Evolutionary conservation across 345 rosid species (phyloP).

Genomic region (Aurinia saxatilis): DNA sequence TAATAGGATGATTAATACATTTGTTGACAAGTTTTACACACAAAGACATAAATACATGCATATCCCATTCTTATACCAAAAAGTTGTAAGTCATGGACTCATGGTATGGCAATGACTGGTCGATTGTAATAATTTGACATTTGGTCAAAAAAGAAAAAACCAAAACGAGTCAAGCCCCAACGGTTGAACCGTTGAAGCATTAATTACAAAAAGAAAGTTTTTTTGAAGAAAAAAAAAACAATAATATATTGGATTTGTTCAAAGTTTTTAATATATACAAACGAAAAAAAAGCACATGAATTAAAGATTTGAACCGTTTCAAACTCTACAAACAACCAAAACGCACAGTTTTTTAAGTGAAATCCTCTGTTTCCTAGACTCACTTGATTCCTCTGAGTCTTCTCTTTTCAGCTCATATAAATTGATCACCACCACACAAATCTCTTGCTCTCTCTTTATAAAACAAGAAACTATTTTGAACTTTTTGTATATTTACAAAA

Average conservation of each 20-base stretch:
- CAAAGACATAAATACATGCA: slow-evolving; percentile 15
- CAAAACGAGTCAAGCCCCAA: not conserved
- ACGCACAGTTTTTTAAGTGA: not conserved
- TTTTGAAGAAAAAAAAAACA: not conserved
- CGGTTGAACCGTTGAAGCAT: not conserved
- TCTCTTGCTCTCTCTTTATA: not conserved
- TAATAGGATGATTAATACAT: not conserved
- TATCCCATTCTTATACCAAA: not conserved
- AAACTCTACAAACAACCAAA: not conserved
- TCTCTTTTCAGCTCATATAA: slow-evolving; percentile 9
- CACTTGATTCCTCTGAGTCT: not conserved
- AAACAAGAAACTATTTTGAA: not conserved
- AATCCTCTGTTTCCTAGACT: not conserved
- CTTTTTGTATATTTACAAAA: not conserved
- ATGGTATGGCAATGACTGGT: not conserved
- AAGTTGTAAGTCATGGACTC: not conserved
- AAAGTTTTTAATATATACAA: not conserved
- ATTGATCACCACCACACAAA: not conserved
- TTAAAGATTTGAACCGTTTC: not conserved
- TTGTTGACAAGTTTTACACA: not conserved
- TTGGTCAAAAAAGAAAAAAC: not conserved
- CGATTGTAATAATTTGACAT: not conserved
- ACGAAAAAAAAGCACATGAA: not conserved
- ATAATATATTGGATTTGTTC: not conserved
- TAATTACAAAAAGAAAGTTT: not conserved